Conservation (phyloP, 75 land plant species). For the Sequoiadendron giganteum region DNA sequence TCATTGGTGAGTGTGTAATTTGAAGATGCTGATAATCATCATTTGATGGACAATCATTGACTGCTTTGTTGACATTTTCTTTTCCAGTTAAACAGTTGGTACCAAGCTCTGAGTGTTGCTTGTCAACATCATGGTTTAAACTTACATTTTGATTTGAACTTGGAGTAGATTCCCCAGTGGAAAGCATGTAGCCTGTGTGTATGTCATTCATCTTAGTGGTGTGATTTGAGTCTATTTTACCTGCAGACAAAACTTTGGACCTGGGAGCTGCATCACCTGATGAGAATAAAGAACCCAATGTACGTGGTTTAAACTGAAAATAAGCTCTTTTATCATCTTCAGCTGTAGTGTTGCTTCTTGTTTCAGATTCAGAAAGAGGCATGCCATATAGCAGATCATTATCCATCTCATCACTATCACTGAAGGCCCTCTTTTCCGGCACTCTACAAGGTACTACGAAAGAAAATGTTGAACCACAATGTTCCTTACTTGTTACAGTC, state of each 20-base stretch:
- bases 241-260: slow-evolving; percentile 17
- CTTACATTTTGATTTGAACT: neutral
- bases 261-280: slow-evolving; percentile 26
- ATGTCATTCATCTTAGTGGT: slow-evolving; percentile 16
- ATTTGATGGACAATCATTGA: slow-evolving; percentile 6
- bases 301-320: slow-evolving; percentile 51
- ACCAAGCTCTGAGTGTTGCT: neutral
- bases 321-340: slow-evolving; percentile 22
- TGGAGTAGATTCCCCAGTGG: neutral
- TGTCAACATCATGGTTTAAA: neutral
- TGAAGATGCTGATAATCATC: neutral
- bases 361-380: slow-evolving; percentile 20
- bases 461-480: slow-evolving; percentile 77
- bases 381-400: slow-evolving; percentile 30
- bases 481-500: slow-evolving; percentile 61
- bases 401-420: slow-evolving; percentile 57
- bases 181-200: neutral
- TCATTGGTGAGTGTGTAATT: neutral
- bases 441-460: slow-evolving; percentile 70
- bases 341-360: neutral
- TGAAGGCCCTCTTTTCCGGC: slow-evolving; percentile 18
- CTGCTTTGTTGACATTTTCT: neutral
- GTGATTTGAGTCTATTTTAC: neutral
- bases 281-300: slow-evolving; percentile 35
- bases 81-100: neutral